These are phyloP conservation scores for Fragilaria crotonensis DNA, from an alignment of 108 stramenopile genomes.

Conservation along the genomic window DNA sequence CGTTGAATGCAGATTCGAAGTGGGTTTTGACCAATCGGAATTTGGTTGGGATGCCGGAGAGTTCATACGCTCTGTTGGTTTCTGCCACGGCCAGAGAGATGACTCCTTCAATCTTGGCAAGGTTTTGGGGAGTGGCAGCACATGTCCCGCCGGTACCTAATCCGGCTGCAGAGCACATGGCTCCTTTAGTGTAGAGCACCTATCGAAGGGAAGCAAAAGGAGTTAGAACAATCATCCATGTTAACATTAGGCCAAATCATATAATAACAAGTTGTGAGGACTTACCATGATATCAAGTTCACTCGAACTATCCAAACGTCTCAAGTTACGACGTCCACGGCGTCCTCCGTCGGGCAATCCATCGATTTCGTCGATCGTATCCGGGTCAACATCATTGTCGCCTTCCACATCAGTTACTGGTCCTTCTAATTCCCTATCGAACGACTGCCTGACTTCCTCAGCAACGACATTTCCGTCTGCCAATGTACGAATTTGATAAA, in stretches of 20 bases:
- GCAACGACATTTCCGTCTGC: not conserved
- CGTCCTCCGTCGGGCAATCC: not conserved
- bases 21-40: constrained; percentile 5
- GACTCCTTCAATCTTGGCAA: constrained; percentile 9
- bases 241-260: too few species aligned
- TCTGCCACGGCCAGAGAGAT: constrained; percentile 15
- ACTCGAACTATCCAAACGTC: not conserved
- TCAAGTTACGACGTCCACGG: not conserved
- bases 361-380: not conserved
- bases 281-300: constrained; percentile 6
- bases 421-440: constrained; percentile 3
- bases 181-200: constrained; percentile 7
- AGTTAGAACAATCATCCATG: not conserved
- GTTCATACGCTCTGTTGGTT: constrained; percentile 9
- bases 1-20: not conserved
- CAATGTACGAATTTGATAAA: constrained; percentile 6
- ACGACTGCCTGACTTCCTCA: not conserved
- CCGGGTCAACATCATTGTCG: not conserved
- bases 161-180: constrained; percentile 7
- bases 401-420: not conserved
- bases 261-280: not conserved
- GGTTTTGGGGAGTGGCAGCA: constrained; percentile 9
- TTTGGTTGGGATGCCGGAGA: not conserved
- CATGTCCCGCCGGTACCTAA: constrained; percentile 3
- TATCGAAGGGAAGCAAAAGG: not conserved